A percentile compares a stretch with the other conserved stretches of the same genome.
Evolutionary conservation across 805 yeast genomes (phyloP).

Genomic region (Pichia ethanolica): DNA sequence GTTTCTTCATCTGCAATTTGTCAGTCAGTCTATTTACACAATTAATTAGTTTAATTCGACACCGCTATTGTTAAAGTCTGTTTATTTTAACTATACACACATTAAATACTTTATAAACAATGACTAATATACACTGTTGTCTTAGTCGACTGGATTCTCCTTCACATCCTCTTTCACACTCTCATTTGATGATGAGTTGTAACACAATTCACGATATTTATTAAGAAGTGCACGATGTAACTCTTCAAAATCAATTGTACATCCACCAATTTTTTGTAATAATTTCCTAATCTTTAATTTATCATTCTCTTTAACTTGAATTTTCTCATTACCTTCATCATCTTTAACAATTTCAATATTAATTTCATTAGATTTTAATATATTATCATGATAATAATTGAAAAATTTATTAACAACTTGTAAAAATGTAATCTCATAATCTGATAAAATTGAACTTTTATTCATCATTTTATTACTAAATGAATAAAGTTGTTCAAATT

Average conservation of each 20-base stretch:
- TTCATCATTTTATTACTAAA: background rate
- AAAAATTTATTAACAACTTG: background rate
- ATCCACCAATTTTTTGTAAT: conserved; percentile 2
- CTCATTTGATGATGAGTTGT: no score
- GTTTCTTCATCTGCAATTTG: no score
- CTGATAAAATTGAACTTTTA: background rate
- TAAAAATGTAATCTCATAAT: conserved; percentile 1
- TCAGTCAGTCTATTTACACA: no score
- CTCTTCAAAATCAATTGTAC: background rate
- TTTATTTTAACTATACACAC: no score
- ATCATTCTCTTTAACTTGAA: background rate
- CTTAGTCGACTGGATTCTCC: no score
- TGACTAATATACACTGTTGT: no score
- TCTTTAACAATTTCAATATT: background rate
- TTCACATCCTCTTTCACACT: background rate
- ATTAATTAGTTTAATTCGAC: no score
- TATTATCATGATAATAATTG: background rate
- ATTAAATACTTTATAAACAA: no score
- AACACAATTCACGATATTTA: background rate
- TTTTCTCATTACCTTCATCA: background rate
- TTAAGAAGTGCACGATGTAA: background rate
- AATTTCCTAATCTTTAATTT: background rate
- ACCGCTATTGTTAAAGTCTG: no score
- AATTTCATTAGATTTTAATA: background rate
- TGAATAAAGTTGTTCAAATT: background rate